Evolutionary conservation across 148 eudicot species (phyloP).

Genomic region (Dysphania ambrosioides): DNA sequence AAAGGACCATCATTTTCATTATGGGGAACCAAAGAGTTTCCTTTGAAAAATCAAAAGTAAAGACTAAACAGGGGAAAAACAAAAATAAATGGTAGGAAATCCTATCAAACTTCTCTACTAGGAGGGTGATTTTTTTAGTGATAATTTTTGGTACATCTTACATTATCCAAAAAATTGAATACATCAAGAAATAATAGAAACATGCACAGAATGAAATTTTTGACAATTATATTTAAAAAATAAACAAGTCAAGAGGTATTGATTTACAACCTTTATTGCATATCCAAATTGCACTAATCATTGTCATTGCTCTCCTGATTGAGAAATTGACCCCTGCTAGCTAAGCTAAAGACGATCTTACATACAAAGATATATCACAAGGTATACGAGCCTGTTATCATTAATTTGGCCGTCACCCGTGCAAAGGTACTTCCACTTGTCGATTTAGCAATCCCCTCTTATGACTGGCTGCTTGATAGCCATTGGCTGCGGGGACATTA

Average conservation of each 20-base stretch:
- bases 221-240: not conserved
- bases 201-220: not conserved
- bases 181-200: not conserved
- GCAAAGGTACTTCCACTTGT: conserved; percentile 28
- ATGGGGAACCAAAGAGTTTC: not conserved
- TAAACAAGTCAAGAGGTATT: too few relatives aligned
- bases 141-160: not conserved
- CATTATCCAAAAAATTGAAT: not conserved
- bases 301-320: too few relatives aligned
- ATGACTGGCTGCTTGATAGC: conserved; percentile 21
- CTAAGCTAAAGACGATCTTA: conserved; percentile 8
- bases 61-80: not conserved
- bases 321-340: conserved; percentile 30
- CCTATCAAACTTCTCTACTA: conserved; percentile 18
- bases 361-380: conserved; percentile 1
- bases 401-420: conserved; percentile 35
- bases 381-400: conserved; percentile 18
- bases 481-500: conserved; percentile 21
- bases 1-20: not conserved
- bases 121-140: not conserved
- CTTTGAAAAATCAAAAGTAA: not conserved
- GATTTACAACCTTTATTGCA: not conserved
- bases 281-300: conserved; percentile 2
- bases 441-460: conserved; percentile 17
- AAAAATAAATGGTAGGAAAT: conserved; percentile 11